Conservation (phyloP, 164 flowering plant genomes). For the Chimonanthus salicifolius region DNA sequence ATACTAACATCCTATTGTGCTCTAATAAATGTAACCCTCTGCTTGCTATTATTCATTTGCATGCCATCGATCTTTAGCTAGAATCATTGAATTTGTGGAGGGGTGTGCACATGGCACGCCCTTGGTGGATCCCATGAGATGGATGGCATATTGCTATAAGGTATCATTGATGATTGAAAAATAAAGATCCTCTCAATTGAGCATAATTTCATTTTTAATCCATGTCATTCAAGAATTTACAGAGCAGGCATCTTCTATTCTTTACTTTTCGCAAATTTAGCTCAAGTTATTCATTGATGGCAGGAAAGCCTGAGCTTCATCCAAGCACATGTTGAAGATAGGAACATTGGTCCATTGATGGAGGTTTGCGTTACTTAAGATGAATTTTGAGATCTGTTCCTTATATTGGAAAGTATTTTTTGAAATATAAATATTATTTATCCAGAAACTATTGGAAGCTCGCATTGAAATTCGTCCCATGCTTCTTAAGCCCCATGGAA, state of each 20-base stretch:
- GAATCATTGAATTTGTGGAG: background rate
- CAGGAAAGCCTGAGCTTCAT: constrained; percentile 25
- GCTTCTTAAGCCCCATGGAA: constrained; percentile 19
- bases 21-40: background rate
- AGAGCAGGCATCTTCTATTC: too few relatives aligned
- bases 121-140: background rate
- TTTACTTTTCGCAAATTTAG: too few relatives aligned
- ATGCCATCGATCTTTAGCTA: background rate
- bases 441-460: constrained; percentile 24
- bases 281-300: background rate
- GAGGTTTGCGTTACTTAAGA: constrained; percentile 20
- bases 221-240: too few relatives aligned
- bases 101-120: background rate
- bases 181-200: background rate
- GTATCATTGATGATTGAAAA: background rate
- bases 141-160: too few relatives aligned
- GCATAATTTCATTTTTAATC: background rate
- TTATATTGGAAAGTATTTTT: background rate
- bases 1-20: background rate
- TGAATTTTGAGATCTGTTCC: background rate
- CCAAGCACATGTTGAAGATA: constrained; percentile 23
- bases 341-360: constrained; percentile 17
- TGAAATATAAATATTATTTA: background rate
- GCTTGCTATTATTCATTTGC: background rate
- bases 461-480: constrained; percentile 25